Percentiles rank a stretch among this genome's conserved stretches.
Conservation (phyloP, 495 filamentous ascomycete species). For the Penicillium salamii region DNA sequence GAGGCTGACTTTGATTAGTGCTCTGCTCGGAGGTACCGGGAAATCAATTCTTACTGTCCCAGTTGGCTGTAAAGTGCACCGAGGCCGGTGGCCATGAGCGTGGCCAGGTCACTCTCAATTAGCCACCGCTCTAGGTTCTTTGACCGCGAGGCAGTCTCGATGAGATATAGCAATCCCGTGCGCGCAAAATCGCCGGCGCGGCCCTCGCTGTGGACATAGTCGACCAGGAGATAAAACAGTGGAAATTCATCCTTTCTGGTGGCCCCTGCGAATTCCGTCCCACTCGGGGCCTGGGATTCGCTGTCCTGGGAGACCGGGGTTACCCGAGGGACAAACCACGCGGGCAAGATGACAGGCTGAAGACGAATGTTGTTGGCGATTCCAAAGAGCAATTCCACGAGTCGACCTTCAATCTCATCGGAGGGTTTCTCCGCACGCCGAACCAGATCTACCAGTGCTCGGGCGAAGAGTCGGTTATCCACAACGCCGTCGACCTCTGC, state of each 20-base stretch:
- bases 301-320: constrained; percentile 37
- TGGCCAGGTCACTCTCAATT: constrained; percentile 93
- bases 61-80: constrained; percentile 96
- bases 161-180: constrained; percentile 91
- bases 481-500: constrained; percentile 94
- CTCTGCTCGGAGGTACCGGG: background rate
- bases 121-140: constrained; percentile 88
- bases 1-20: constrained; percentile 28
- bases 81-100: constrained; percentile 92
- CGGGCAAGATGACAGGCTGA: constrained; percentile 76
- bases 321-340: constrained; percentile 69
- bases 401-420: constrained; percentile 72
- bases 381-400: constrained; percentile 90
- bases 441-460: constrained; percentile 77
- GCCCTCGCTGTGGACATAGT: constrained; percentile 93
- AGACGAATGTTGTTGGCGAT: constrained; percentile 92
- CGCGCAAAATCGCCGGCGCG: constrained; percentile 95
- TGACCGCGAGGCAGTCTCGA: constrained; percentile 85
- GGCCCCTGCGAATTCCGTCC: constrained; percentile 70
- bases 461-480: constrained; percentile 77
- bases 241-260: constrained; percentile 94
- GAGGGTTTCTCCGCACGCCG: constrained; percentile 54
- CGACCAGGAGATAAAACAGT: constrained; percentile 89
- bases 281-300: constrained; percentile 45
- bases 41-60: constrained; percentile 56